Evolutionary conservation across 2,329 filamentous ascomycete genomes (phyloP).

Genomic region (Lojkania enalia): DNA sequence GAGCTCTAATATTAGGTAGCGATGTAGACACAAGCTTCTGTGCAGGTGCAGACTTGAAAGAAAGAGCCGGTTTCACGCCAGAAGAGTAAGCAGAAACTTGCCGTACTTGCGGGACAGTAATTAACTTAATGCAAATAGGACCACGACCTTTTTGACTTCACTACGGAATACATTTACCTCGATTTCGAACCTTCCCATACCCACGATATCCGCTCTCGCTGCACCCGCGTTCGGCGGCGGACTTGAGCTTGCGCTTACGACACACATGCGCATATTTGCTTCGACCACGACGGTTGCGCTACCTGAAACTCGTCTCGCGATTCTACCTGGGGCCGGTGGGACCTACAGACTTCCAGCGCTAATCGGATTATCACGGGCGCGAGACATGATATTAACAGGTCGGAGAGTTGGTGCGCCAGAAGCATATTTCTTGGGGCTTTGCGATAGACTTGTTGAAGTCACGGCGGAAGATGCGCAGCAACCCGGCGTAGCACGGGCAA

Average conservation of each 20-base stretch:
- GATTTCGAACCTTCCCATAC: slow-evolving; percentile 77
- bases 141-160: slow-evolving; percentile 72
- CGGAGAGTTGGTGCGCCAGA: slow-evolving; percentile 81
- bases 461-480: slow-evolving; percentile 58
- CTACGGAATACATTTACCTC: slow-evolving; percentile 76
- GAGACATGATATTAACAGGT: slow-evolving; percentile 88
- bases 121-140: slow-evolving; percentile 60
- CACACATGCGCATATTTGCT: slow-evolving; percentile 84
- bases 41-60: slow-evolving; percentile 92
- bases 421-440: slow-evolving; percentile 88
- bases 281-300: slow-evolving; percentile 78
- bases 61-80: slow-evolving; percentile 73
- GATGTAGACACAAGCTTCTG: slow-evolving; percentile 89
- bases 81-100: slow-evolving; percentile 69
- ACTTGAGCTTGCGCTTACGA: slow-evolving; percentile 87
- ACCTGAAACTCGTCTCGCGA: slow-evolving; percentile 89
- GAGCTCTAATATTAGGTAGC: slow-evolving; percentile 82
- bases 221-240: slow-evolving; percentile 89
- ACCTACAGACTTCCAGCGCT: slow-evolving; percentile 84
- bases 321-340: slow-evolving; percentile 92
- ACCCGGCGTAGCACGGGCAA: slow-evolving; percentile 62
- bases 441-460: slow-evolving; percentile 86
- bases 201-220: slow-evolving; percentile 85
- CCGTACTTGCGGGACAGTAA: neutral
- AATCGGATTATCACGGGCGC: slow-evolving; percentile 78